A percentile compares a stretch with the other conserved stretches of the same genome.
These are phyloP conservation scores for Cryptococcus maquisensis DNA, from an alignment of 1,284 basidiomycete genomes.

Conservation along the genomic window DNA sequence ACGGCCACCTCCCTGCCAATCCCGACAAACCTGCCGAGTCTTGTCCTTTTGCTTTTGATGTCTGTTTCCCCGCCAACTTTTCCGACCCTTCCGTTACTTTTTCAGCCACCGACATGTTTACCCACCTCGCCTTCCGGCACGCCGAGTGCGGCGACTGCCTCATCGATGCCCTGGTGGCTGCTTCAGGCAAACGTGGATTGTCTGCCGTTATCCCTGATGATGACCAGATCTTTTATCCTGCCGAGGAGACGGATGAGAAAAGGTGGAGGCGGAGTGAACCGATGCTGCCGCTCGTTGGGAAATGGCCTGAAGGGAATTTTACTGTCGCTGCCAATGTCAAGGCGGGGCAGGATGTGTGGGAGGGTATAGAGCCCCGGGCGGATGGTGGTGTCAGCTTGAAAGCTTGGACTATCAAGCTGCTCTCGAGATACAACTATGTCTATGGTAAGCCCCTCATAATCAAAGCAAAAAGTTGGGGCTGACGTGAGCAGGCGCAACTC, in stretches of 20 bases:
- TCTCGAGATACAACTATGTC: constrained; percentile 39
- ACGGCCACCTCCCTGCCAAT: constrained; percentile 24
- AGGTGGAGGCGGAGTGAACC: constrained; percentile 21
- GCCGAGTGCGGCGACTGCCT: constrained; percentile 46
- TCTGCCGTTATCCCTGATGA: constrained; percentile 39
- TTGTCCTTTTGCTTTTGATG: constrained; percentile 26
- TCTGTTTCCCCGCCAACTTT: constrained; percentile 33
- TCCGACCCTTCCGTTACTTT: constrained; percentile 3
- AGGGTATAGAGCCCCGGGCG: constrained; percentile 8
- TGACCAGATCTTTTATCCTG: constrained; percentile 15
- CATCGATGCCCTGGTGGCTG: constrained; percentile 34
- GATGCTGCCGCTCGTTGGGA: constrained; percentile 24
- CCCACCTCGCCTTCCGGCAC: constrained; percentile 33
- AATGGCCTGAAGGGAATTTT: constrained; percentile 26
- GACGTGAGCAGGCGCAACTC: constrained; percentile 15
- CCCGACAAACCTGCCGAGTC: constrained; percentile 6
- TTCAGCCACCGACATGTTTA: constrained; percentile 33
- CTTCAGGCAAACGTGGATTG: constrained; percentile 40
- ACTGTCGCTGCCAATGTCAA: constrained; percentile 21
- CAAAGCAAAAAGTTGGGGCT: neutral
- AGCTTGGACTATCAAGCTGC: constrained; percentile 36
- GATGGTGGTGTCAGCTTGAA: constrained; percentile 27
- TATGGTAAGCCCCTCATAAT: constrained; percentile 22
- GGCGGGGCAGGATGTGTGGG: constrained; percentile 34
- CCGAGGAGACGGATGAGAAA: neutral